Evolutionary conservation across 2,329 filamentous ascomycete genomes (phyloP).

Genomic region (Ophiocordyceps camponoti-floridani): DNA sequence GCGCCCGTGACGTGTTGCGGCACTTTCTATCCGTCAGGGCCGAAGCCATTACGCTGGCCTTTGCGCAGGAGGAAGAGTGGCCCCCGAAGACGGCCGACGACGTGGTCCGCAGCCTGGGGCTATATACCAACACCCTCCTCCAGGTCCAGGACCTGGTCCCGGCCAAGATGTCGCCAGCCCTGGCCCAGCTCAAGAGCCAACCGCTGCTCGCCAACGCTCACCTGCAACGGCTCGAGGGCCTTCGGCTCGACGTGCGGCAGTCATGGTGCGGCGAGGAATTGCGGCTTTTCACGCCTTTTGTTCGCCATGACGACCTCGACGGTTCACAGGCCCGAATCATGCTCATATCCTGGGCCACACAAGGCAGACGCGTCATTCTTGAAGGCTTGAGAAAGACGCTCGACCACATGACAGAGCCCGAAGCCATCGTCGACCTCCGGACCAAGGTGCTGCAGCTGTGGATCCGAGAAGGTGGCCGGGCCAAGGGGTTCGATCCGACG

Average conservation of each 20-base stretch:
- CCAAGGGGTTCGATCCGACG: conserved; percentile 47
- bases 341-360: conserved; percentile 44
- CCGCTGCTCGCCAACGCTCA: conserved; percentile 56
- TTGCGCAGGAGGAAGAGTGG: conserved; percentile 30
- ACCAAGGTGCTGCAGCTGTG: conserved; percentile 56
- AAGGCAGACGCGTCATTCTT: conserved; percentile 40
- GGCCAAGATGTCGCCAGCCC: conserved; percentile 47
- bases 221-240: conserved; percentile 45
- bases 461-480: conserved; percentile 49
- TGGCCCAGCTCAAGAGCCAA: conserved; percentile 49
- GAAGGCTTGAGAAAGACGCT: conserved; percentile 44
- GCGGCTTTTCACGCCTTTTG: conserved; percentile 70
- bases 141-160: conserved; percentile 65
- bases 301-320: conserved; percentile 61
- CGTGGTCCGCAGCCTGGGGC: conserved; percentile 45
- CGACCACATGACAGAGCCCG: conserved; percentile 43
- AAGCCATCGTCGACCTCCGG: conserved; percentile 49
- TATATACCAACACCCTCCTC: conserved; percentile 62
- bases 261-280: conserved; percentile 73
- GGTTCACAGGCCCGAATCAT: conserved; percentile 40
- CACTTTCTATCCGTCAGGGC: conserved; percentile 62
- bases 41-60: conserved; percentile 45
- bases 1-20: conserved; percentile 58
- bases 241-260: conserved; percentile 62
- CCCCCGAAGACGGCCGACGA: conserved; percentile 18